Conservation (phyloP, 1,284 basidiomycete genomes). For the Caloboletus inedulis region DNA sequence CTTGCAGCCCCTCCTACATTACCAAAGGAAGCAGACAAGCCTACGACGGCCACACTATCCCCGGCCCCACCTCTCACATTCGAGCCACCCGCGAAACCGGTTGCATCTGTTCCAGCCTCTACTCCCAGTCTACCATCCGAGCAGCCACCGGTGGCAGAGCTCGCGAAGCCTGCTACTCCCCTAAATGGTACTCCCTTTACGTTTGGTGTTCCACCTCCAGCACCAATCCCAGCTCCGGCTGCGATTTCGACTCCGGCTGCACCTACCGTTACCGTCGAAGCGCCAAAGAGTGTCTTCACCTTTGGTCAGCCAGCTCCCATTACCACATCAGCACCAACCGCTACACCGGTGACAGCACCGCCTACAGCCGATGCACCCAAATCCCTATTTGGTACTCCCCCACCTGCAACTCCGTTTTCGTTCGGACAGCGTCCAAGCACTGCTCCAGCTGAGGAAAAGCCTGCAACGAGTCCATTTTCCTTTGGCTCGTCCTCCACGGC, state of each 20-base stretch:
- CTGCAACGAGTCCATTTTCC: constrained; percentile 26
- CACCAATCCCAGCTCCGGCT: not conserved
- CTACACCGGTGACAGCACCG: constrained; percentile 2
- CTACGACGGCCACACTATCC: not conserved
- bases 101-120: constrained; percentile 11
- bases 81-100: constrained; percentile 18
- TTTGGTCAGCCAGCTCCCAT: constrained; percentile 23
- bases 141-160: constrained; percentile 8
- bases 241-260: constrained; percentile 1
- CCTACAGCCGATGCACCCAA: constrained; percentile 23
- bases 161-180: constrained; percentile 4
- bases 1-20: not conserved
- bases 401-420: constrained; percentile 26
- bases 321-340: constrained; percentile 6
- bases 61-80: constrained; percentile 22
- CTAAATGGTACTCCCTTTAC: constrained; percentile 13
- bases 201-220: constrained; percentile 18
- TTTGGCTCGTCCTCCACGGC: constrained; percentile 25
- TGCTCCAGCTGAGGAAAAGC: constrained; percentile 23
- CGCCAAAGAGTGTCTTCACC: constrained; percentile 26
- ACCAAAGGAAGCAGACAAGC: constrained; percentile 23
- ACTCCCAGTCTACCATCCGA: constrained; percentile 5
- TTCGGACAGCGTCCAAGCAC: constrained; percentile 27
- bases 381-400: constrained; percentile 26
- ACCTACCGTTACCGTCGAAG: constrained; percentile 16